phyloP scores from a whole-genome alignment of 108 stramenopile species.

The Nitzschia sp. region DNA sequence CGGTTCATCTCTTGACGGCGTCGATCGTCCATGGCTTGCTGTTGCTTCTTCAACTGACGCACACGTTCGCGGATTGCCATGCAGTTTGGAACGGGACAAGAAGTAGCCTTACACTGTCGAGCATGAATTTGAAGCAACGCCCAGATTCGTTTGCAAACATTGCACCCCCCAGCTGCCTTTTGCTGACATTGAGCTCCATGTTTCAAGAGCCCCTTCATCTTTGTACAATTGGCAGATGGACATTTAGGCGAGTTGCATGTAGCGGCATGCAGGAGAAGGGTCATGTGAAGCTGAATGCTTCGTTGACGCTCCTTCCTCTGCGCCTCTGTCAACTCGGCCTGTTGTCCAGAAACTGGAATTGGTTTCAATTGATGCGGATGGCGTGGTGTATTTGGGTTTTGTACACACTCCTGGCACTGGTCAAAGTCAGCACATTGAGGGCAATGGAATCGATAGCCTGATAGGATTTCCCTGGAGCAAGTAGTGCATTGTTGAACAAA shows the following conservation, averaged over 20 bases:
- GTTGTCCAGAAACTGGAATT: constrained; percentile 76
- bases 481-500: constrained; percentile 93
- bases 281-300: constrained; percentile 94
- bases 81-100: constrained; percentile 94
- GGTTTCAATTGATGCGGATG: constrained; percentile 87
- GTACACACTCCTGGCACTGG: constrained; percentile 86
- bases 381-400: constrained; percentile 68
- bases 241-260: constrained; percentile 84
- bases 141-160: constrained; percentile 96
- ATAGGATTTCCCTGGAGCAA: constrained; percentile 81
- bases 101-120: constrained; percentile 82
- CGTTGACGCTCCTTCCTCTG: constrained; percentile 92
- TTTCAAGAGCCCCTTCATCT: constrained; percentile 96
- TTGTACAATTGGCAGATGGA: constrained; percentile 91
- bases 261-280: constrained; percentile 91
- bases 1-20: constrained; percentile 88
- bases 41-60: constrained; percentile 85
- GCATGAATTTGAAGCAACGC: constrained; percentile 97
- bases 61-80: constrained; percentile 90
- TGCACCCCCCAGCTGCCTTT: constrained; percentile 90
- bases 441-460: constrained; percentile 85
- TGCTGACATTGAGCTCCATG: constrained; percentile 81
- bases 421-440: constrained; percentile 92
- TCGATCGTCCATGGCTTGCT: constrained; percentile 90
- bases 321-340: constrained; percentile 80